These are phyloP conservation scores for Fusarium xyrophilum DNA, from an alignment of 2,329 filamentous ascomycete species.

Conservation along the genomic window DNA sequence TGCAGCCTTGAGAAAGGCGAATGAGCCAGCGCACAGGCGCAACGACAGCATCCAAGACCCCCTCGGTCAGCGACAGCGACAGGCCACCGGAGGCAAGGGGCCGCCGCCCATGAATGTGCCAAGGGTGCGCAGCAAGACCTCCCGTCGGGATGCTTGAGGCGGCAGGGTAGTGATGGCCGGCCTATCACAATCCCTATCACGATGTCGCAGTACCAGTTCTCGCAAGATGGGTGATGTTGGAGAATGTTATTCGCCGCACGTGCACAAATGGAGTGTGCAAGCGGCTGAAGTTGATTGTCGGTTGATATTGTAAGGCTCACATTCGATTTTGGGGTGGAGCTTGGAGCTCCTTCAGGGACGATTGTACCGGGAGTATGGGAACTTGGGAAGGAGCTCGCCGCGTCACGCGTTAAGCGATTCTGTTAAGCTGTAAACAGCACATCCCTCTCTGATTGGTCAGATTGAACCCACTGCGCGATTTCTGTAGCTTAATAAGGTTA, in stretches of 20 bases:
- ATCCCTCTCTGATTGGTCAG: too few species aligned
- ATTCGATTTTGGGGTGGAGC: background rate
- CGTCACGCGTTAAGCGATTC: constrained; percentile 29
- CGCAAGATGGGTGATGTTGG: background rate
- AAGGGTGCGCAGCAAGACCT: constrained; percentile 5
- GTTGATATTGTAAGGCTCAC: constrained; percentile 5
- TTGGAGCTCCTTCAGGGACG: background rate
- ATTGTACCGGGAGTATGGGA: constrained; percentile 20
- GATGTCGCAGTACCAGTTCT: background rate
- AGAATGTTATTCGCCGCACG: background rate
- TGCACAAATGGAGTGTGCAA: background rate
- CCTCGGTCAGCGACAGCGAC: constrained; percentile 21
- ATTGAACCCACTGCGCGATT: too few species aligned
- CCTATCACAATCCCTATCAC: background rate
- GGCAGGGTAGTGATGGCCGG: background rate
- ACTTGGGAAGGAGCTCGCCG: constrained; percentile 30
- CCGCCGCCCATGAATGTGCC: constrained; percentile 17
- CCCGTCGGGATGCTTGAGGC: background rate
- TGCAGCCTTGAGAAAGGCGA: constrained; percentile 15
- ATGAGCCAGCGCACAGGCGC: constrained; percentile 24
- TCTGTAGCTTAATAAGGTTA: too few species aligned
- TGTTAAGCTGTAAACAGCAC: too few species aligned
- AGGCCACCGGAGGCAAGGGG: constrained; percentile 18
- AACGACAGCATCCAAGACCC: constrained; percentile 23
- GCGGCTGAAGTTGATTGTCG: background rate